These are phyloP conservation scores for Phlyctochytrium bullatum DNA, from an alignment of 192 early-diverging fungal genomes.

Conservation along the genomic window DNA sequence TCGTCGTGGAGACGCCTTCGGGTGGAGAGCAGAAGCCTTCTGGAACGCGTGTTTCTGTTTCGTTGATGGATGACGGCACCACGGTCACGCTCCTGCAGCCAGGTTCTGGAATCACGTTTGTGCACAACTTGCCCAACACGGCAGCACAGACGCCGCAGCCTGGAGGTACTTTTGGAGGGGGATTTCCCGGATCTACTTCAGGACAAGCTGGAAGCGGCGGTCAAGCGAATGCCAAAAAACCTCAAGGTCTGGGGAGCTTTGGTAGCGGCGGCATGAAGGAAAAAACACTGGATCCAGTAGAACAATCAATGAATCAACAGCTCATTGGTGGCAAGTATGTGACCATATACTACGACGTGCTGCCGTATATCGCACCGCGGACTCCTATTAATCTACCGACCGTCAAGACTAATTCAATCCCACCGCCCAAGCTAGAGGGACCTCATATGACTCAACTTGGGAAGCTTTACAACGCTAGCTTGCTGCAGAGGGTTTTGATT, in stretches of 20 bases:
- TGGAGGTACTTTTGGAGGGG: no score
- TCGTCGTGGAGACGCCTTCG: background rate
- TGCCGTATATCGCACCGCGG: background rate
- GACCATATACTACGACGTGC: constrained; percentile 2
- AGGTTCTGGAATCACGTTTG: constrained; percentile 1
- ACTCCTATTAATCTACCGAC: no score
- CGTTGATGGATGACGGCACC: background rate
- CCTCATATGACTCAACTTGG: no score
- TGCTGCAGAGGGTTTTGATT: no score
- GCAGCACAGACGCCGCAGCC: background rate
- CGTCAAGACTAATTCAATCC: no score
- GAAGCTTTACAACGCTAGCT: no score
- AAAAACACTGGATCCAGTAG: background rate
- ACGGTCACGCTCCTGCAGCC: background rate
- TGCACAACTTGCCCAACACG: background rate
- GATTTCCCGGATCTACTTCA: background rate
- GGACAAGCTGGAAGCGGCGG: background rate
- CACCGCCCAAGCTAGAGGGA: no score
- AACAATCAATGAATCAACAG: background rate
- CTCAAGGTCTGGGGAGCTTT: background rate
- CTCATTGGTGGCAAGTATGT: background rate
- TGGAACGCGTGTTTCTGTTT: background rate
- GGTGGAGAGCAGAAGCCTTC: background rate
- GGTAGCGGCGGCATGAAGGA: background rate
- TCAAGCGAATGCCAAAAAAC: background rate